A percentile compares a stretch with the other conserved stretches of the same genome.
Evolutionary conservation across 768 basidiomycete genomes (phyloP).

Genomic region (Psilocybe sp.): DNA sequence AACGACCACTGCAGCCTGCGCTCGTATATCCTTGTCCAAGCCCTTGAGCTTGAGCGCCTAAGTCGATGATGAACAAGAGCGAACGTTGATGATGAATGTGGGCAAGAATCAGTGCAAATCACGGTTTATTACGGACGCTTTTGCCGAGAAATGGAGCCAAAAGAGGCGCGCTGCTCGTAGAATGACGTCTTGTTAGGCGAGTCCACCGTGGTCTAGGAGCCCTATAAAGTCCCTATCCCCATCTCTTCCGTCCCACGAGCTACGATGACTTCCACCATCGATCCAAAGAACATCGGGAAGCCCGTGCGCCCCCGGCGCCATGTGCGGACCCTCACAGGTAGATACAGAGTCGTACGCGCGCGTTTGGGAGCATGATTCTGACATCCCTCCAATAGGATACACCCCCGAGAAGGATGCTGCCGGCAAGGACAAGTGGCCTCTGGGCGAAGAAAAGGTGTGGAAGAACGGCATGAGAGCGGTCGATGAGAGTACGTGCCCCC

Average conservation of each 20-base stretch:
- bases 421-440: constrained; percentile 85
- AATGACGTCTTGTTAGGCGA: constrained; percentile 19
- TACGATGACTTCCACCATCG: constrained; percentile 64
- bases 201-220: constrained; percentile 2
- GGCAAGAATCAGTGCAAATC: background rate
- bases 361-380: background rate
- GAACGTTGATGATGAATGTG: too few relatives aligned
- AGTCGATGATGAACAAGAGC: too few relatives aligned
- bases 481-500: constrained; percentile 44
- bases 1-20: too few relatives aligned
- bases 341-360: constrained; percentile 4
- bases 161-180: constrained; percentile 5
- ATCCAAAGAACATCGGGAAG: constrained; percentile 63
- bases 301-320: constrained; percentile 59
- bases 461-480: constrained; percentile 56
- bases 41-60: too few relatives aligned
- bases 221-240: constrained; percentile 12
- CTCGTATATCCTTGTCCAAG: too few relatives aligned
- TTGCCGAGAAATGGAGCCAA: background rate
- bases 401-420: constrained; percentile 71
- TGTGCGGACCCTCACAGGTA: constrained; percentile 67
- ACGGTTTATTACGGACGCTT: background rate
- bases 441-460: constrained; percentile 76
- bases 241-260: constrained; percentile 7
- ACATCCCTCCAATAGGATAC: constrained; percentile 51